Conservation (phyloP, 176 grass and related monocot species). For the Chloris gayana region DNA sequence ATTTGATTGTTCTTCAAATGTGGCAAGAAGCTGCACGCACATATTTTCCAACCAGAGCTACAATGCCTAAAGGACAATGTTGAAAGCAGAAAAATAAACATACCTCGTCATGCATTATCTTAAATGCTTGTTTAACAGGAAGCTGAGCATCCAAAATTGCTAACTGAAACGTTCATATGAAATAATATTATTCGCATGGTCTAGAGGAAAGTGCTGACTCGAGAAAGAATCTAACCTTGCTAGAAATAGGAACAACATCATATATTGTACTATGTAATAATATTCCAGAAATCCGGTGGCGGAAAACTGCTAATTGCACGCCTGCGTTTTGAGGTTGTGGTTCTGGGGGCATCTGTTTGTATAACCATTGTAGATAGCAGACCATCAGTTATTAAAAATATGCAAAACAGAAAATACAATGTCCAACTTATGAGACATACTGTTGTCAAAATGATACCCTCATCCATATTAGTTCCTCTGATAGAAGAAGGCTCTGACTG, state of each 20-base stretch:
- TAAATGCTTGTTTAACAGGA: constrained; percentile 73
- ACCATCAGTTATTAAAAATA: constrained; percentile 25
- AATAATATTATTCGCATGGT: constrained; percentile 23
- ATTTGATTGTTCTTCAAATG: not conserved
- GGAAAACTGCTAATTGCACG: constrained; percentile 50
- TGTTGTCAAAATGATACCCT: constrained; percentile 55
- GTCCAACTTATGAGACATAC: constrained; percentile 51
- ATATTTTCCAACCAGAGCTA: not conserved
- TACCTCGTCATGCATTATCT: constrained; percentile 77
- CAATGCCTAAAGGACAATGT: constrained; percentile 7
- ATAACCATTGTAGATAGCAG: constrained; percentile 6
- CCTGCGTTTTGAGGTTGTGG: constrained; percentile 37
- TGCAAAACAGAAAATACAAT: constrained; percentile 16
- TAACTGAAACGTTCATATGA: constrained; percentile 52
- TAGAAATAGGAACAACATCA: constrained; percentile 68
- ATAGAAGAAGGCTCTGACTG: constrained; percentile 42
- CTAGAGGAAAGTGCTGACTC: constrained; percentile 12
- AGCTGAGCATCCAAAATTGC: constrained; percentile 60
- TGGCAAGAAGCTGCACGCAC: not conserved
- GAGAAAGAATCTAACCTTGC: constrained; percentile 59
- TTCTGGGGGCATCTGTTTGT: constrained; percentile 52
- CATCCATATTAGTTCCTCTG: constrained; percentile 44
- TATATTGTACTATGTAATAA: constrained; percentile 64
- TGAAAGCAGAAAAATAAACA: constrained; percentile 9
- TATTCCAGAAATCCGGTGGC: constrained; percentile 48